Evolutionary conservation across 2,329 filamentous ascomycete genomes (phyloP).

Genomic region (Colletotrichum sp.): DNA sequence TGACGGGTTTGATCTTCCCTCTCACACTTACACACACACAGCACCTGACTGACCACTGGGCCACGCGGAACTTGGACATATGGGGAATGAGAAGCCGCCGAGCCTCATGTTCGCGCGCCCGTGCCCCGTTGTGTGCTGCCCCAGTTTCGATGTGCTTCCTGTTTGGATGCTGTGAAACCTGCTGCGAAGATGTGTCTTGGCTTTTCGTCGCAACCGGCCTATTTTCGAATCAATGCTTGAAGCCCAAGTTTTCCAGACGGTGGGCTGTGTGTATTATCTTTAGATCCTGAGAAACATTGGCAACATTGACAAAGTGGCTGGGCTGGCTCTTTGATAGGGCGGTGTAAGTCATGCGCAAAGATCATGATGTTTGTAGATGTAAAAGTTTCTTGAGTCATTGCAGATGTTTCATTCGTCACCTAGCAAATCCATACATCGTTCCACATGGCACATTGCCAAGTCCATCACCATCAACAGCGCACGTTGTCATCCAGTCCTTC

Average conservation of each 20-base stretch:
- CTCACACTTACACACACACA: not conserved
- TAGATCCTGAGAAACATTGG: not conserved
- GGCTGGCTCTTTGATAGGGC: not conserved
- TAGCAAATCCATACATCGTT: not conserved
- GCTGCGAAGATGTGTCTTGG: not conserved
- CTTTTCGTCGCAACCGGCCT: not conserved
- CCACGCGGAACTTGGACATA: not conserved
- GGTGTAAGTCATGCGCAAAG: not conserved
- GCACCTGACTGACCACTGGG: not conserved
- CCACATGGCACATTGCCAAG: not conserved
- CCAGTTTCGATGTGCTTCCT: not conserved
- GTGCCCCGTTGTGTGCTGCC: not conserved
- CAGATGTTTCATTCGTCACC: slow-evolving; percentile 7
- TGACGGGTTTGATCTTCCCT: not conserved
- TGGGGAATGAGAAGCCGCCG: not conserved
- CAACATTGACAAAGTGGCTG: not conserved
- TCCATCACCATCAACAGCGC: not conserved
- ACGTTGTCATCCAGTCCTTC: not conserved
- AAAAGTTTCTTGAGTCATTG: not conserved
- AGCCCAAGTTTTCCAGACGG: not conserved
- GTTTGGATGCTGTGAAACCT: not conserved
- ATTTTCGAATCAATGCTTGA: not conserved
- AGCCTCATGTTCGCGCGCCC: slow-evolving; percentile 2
- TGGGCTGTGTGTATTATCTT: not conserved
- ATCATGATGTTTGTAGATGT: not conserved